A percentile compares a stretch with the other conserved stretches of the same genome.
Evolutionary conservation across 306 rosid genomes (phyloP).

Genomic region (Malus sieversii): DNA sequence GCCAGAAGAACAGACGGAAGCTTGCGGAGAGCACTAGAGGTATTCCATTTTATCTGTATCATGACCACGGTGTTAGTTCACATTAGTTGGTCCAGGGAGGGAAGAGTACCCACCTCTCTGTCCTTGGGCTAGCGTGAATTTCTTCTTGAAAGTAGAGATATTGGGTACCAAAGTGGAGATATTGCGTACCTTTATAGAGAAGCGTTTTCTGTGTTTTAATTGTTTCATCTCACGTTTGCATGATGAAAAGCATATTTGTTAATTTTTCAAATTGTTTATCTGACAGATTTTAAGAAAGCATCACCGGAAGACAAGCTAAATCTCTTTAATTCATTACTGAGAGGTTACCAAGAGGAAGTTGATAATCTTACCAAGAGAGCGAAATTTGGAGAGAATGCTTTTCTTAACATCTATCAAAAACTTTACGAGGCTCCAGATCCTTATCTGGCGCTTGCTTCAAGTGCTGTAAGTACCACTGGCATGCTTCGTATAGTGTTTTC

Average conservation of each 20-base stretch:
- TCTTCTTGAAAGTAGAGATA: not conserved
- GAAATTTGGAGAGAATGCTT: slow-evolving; percentile 94
- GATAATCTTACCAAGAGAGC: slow-evolving; percentile 94
- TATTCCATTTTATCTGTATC: slow-evolving; percentile 7
- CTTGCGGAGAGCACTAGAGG: slow-evolving; percentile 97
- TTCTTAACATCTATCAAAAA: slow-evolving; percentile 91
- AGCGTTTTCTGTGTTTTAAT: not conserved
- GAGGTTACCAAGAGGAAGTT: slow-evolving; percentile 94
- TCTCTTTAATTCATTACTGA: slow-evolving; percentile 69
- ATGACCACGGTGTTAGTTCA: not conserved
- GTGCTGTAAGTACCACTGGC: slow-evolving; percentile 58
- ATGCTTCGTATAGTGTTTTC: slow-evolving; percentile 16
- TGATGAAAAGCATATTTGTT: not conserved
- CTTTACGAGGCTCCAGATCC: slow-evolving; percentile 99
- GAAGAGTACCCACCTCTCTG: not conserved
- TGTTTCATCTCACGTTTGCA: not conserved
- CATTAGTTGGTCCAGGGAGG: not conserved
- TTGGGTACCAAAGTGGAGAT: not conserved
- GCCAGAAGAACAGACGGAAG: slow-evolving; percentile 95
- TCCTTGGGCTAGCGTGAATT: not conserved
- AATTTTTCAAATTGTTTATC: slow-evolving; percentile 1
- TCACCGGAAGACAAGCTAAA: slow-evolving; percentile 64
- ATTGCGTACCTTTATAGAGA: not conserved
- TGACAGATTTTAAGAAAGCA: slow-evolving; percentile 84
- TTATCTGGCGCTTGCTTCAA: slow-evolving; percentile 78